Base-by-base conservation (phyloP, 371 early-diverging fungal species). In the Zopfochytrium polystomum region DNA sequence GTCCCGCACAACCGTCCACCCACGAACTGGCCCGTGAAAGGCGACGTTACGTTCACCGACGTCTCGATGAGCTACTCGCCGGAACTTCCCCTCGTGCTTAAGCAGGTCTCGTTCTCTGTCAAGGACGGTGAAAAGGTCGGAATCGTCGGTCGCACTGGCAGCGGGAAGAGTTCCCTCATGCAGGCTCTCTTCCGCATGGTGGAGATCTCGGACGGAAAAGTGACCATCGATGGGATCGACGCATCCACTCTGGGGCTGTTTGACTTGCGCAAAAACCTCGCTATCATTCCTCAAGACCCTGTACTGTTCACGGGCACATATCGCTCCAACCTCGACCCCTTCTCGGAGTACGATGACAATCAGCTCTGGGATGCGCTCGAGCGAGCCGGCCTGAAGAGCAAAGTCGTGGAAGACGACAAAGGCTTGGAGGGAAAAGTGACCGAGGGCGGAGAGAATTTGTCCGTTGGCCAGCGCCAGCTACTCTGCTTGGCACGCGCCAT, bases 141-240 rank as follows among this genome's bases (percentile, higher is more conserved):
- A n/a, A n/a, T n/a, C n/a, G n/a, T n/a, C n/a, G n/a, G n/a, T n/a
- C n/a, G n/a, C n/a, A n/a, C 72, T 81, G 98, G 98, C 23, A 87
- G 90, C 15, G 98, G 98, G 35, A 97, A 97, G 72, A 86, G 87
- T 25, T 87, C 89, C n/a, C 73, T 95, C 62, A 91, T 90, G 58
- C 80, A 89, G 56, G 84, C 87, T 18, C 68, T 96, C 53, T 97
- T 94, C 83, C 83, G 96, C 45, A 85, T 96, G 60, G 80, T 93
- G 29, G 98, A 97, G 57, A 86, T 91, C 1, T 84, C 82, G 31
- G 68, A 32, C 9, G 93, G 93, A 29, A 78, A 84, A 31, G 64
- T 87, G 32, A 26, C 70, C 35, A 81, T 92, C 48, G 92, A 96
- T 62, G 93, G 91, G 34, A 75, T 92, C 7, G 85, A 91, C 63